Conservation (phyloP, 805 yeast genomes). For the Metschnikowia borealis region DNA sequence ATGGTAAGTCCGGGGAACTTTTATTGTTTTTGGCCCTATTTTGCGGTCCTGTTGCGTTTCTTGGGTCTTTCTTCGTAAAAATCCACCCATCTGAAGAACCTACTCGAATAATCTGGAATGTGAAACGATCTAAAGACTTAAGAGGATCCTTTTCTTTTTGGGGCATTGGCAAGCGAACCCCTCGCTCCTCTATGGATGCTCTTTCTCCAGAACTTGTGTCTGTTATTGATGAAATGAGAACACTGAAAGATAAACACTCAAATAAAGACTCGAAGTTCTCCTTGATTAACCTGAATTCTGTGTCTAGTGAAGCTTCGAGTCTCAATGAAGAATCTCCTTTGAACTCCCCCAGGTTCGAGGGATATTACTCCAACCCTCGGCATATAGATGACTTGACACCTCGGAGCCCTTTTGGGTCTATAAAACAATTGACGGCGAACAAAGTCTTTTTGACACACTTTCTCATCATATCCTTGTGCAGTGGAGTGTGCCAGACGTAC, state of each 20-base stretch:
- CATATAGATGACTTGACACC: not conserved
- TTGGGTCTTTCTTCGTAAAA: constrained; percentile 44
- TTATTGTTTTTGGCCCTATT: constrained; percentile 51
- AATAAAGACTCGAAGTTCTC: constrained; percentile 8
- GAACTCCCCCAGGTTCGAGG: not conserved
- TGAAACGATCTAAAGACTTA: constrained; percentile 11
- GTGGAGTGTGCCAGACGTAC: constrained; percentile 69
- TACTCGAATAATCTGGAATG: not conserved
- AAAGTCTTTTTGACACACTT: constrained; percentile 48
- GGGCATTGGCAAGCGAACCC: constrained; percentile 36
- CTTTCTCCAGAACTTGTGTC: constrained; percentile 11
- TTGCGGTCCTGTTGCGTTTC: constrained; percentile 45
- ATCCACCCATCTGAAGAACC: constrained; percentile 22
- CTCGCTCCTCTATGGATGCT: constrained; percentile 10
- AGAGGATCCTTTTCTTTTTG: constrained; percentile 38
- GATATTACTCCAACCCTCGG: not conserved
- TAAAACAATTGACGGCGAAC: constrained; percentile 17
- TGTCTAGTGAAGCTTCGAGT: constrained; percentile 13
- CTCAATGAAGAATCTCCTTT: constrained; percentile 6
- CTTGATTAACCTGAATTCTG: constrained; percentile 6
- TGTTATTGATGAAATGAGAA: constrained; percentile 5
- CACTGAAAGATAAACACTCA: not conserved
- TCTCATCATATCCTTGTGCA: constrained; percentile 50
- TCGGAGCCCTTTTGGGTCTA: not conserved
- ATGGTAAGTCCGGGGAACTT: constrained; percentile 50